Base-by-base conservation (phyloP, 2,329 filamentous ascomycete species). In the Hypoxylon sp. region DNA sequence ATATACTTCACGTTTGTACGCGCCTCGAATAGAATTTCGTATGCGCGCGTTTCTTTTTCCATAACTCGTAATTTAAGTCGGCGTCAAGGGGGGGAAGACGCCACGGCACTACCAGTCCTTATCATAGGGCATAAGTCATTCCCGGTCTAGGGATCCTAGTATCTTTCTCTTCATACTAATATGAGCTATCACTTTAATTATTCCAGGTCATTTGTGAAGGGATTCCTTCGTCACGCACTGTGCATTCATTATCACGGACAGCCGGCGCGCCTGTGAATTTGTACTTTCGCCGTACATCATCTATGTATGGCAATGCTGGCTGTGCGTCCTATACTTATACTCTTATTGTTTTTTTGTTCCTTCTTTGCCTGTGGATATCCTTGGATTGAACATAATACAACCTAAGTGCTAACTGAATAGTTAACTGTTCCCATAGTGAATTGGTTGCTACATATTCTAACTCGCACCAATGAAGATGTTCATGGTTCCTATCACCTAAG, bases 31-130 rank as follows among this genome's bases (percentile, higher is more conserved):
- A 14, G 9, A 2, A 36, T 6, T 19, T 36, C 45, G 3, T 2
- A n/a, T 11, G 43, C 10, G 49, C 60, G 51, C 60, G 51, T 57
- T 63, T 48, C 43, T 43, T 63, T 62, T 63, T 63, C 28, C 13
- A 41, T 49, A 38, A 32, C 25, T 10, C 10, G 32, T 13, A 58
- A 49, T 38, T 58, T 36, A 38, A 38, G 30, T 53, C 43, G 28
- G 32, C 28, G 34, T 13, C 11, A 21, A 19, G 17, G 38, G 38
- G 38, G 28, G 28, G 28, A 28, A 23, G 19, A 36, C n/a, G 30
- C 17, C 30, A 52, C 10, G 14, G 14, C 23, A 14, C 10, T 23
- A 17, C 30, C 17, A 38, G 11, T 23, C 23, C 23, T 23, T 23
- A 23, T 23, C 23, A 23, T 5, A 50, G 11, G 10, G 2, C n/a